Conservation (phyloP, 257 asterid species). For the Anisodus acutangulus region DNA sequence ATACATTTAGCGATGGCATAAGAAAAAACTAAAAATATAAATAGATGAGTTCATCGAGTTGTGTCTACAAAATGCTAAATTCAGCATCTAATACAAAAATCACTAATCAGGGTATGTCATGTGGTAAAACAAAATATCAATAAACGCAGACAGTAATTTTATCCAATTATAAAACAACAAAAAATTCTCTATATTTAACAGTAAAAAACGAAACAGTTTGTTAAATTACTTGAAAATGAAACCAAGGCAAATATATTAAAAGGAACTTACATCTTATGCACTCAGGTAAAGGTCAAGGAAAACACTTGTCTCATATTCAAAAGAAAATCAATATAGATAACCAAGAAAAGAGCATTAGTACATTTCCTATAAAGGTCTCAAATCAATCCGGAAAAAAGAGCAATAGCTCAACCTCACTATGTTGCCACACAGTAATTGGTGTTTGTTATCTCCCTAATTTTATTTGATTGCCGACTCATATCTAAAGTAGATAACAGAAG, state of each 20-base stretch:
- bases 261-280: not conserved
- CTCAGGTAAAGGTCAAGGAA: not conserved
- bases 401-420: conserved; percentile 69
- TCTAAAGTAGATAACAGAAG: too few relatives aligned
- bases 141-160: too few relatives aligned
- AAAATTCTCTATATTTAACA: not conserved
- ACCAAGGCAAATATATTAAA: not conserved
- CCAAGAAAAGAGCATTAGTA: not conserved
- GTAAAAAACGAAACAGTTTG: not conserved
- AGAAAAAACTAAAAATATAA: too few relatives aligned
- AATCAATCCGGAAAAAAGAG: too few relatives aligned
- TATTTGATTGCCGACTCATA: too few relatives aligned
- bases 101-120: not conserved
- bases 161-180: not conserved
- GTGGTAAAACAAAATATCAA: not conserved
- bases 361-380: not conserved
- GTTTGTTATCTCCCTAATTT: conserved; percentile 46
- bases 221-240: too few relatives aligned
- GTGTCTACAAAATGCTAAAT: too few relatives aligned
- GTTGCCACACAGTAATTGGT: conserved; percentile 89
- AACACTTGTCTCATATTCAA: too few relatives aligned
- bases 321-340: too few relatives aligned
- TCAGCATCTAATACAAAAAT: not conserved
- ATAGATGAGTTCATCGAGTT: not conserved
- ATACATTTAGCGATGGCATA: conserved; percentile 21